These are phyloP conservation scores for Alisma plantagoaquatica DNA, from an alignment of 106 monocot genomes.

Conservation along the genomic window DNA sequence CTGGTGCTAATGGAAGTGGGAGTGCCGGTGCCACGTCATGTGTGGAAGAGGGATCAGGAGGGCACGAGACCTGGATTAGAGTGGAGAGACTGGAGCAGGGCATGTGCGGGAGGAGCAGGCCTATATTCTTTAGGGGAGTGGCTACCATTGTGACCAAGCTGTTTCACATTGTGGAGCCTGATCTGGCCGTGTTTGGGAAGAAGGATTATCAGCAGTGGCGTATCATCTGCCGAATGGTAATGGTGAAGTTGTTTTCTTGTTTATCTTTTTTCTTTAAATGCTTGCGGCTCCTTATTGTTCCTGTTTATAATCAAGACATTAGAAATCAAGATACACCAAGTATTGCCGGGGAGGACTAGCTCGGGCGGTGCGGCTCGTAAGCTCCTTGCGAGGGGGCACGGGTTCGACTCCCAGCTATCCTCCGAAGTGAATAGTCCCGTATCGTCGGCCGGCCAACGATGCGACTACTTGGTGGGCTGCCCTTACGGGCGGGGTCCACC, in stretches of 20 bases:
- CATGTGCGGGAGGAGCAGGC: conserved; percentile 74
- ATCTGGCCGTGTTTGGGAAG: conserved; percentile 90
- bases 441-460: too few species aligned
- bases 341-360: too few species aligned
- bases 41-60: conserved; percentile 20
- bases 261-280: too few species aligned
- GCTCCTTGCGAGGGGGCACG: too few species aligned
- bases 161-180: conserved; percentile 91
- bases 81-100: conserved; percentile 89
- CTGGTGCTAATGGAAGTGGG: not conserved
- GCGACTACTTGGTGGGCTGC: too few species aligned
- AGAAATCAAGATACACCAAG: too few species aligned
- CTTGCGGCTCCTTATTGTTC: too few species aligned
- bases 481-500: too few species aligned
- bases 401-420: too few species aligned
- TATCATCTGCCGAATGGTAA: conserved; percentile 75
- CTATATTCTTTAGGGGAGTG: conserved; percentile 82
- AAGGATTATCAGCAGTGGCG: conserved; percentile 99
- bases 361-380: too few species aligned
- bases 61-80: conserved; percentile 84
- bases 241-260: not conserved
- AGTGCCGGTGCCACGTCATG: conserved; percentile 11
- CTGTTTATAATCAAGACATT: too few species aligned
- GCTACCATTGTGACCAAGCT: conserved; percentile 83
- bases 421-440: too few species aligned